Conservation (phyloP, 2,329 filamentous ascomycete genomes). For the Fusarium bulbicola region DNA sequence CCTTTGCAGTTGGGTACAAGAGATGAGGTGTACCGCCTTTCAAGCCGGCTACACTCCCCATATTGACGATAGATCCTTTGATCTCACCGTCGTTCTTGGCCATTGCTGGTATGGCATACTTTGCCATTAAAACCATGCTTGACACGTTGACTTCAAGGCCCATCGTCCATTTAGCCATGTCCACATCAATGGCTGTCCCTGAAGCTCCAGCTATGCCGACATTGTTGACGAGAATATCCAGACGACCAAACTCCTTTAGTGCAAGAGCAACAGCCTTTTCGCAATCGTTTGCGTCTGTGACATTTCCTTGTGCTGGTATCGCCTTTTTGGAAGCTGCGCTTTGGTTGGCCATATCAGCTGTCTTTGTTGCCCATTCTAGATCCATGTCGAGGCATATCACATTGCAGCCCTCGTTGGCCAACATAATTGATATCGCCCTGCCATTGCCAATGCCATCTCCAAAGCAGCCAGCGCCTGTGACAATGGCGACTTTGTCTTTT, state of each 20-base stretch:
- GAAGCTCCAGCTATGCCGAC: slow-evolving; percentile 68
- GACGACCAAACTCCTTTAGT: slow-evolving; percentile 58
- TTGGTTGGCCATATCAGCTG: slow-evolving; percentile 60
- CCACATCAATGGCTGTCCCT: slow-evolving; percentile 68
- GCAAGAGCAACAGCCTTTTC: slow-evolving; percentile 52
- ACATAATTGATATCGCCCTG: slow-evolving; percentile 64
- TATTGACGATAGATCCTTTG: slow-evolving; percentile 67
- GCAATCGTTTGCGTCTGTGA: slow-evolving; percentile 64
- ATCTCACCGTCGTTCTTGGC: slow-evolving; percentile 57
- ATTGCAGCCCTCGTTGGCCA: slow-evolving; percentile 66
- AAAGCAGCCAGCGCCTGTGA: slow-evolving; percentile 66
- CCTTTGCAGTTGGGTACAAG: slow-evolving; percentile 58
- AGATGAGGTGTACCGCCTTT: slow-evolving; percentile 57
- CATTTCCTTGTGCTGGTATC: slow-evolving; percentile 59
- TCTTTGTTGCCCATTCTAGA: slow-evolving; percentile 58
- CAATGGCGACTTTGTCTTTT: slow-evolving; percentile 57
- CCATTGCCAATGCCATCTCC: slow-evolving; percentile 70
- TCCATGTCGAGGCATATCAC: slow-evolving; percentile 68
- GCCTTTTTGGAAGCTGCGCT: slow-evolving; percentile 51
- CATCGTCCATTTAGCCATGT: slow-evolving; percentile 65
- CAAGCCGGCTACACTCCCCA: slow-evolving; percentile 68
- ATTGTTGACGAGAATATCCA: slow-evolving; percentile 73
- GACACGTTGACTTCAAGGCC: slow-evolving; percentile 70
- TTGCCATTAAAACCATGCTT: slow-evolving; percentile 72
- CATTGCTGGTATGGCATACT: slow-evolving; percentile 70